phyloP scores from a whole-genome alignment of 2,329 filamentous ascomycete species.

The Botrytis pseudocinerea region DNA sequence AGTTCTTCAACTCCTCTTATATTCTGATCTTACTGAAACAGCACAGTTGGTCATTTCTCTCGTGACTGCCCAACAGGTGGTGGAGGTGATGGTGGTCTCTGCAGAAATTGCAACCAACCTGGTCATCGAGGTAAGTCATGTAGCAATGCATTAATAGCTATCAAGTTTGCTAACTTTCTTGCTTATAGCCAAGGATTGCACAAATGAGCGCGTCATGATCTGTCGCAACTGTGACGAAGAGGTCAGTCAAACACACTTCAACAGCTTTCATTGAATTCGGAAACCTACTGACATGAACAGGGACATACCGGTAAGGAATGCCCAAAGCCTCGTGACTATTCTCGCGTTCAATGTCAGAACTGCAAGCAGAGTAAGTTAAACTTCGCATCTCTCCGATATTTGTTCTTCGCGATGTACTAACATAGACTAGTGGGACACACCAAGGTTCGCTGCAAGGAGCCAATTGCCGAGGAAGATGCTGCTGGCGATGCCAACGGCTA shows the following conservation, averaged over 20 bases:
- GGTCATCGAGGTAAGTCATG: conserved; percentile 51
- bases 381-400: neutral
- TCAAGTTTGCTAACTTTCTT: neutral
- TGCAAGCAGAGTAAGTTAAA: conserved; percentile 48
- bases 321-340: conserved; percentile 55
- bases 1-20: conserved; percentile 1
- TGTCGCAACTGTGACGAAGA: conserved; percentile 62
- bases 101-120: conserved; percentile 62
- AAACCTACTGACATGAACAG: conserved; percentile 3
- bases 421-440: conserved; percentile 43
- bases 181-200: conserved; percentile 50
- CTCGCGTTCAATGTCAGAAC: conserved; percentile 59
- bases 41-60: conserved; percentile 59
- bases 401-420: conserved; percentile 6
- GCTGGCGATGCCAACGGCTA: conserved; percentile 18
- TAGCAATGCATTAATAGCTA: neutral
- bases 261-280: neutral
- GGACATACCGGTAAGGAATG: conserved; percentile 62
- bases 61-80: conserved; percentile 64
- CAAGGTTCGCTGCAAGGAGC: conserved; percentile 45
- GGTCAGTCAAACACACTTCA: conserved; percentile 19
- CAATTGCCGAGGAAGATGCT: conserved; percentile 35
- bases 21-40: conserved; percentile 7
- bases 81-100: conserved; percentile 55
- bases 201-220: conserved; percentile 25